Evolutionary conservation across 1,284 basidiomycete species (phyloP).

Genomic region (Waitea zeae): DNA sequence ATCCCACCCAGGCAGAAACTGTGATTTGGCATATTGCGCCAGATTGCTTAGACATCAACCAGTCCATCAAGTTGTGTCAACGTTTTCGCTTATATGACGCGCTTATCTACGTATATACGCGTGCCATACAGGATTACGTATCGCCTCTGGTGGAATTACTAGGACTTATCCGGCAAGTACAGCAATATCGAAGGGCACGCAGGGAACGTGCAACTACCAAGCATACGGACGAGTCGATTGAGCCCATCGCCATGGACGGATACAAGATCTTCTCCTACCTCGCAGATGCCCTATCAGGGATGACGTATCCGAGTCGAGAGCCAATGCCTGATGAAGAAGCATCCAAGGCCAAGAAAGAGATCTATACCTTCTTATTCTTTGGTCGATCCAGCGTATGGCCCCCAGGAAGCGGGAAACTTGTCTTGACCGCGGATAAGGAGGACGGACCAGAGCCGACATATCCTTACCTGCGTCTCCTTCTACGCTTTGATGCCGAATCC

Average conservation of each 20-base stretch:
- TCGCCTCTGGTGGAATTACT: conserved; percentile 81
- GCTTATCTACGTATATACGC: conserved; percentile 85
- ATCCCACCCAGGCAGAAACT: conserved; percentile 68
- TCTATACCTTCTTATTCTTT: conserved; percentile 75
- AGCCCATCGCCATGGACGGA: conserved; percentile 53
- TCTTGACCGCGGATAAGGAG: conserved; percentile 58
- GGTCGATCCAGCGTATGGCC: conserved; percentile 76
- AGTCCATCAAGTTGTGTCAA: conserved; percentile 78
- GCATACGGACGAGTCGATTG: conserved; percentile 17
- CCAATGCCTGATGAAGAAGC: conserved; percentile 49
- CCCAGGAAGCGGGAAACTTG: conserved; percentile 45
- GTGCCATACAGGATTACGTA: conserved; percentile 77
- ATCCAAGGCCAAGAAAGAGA: conserved; percentile 44
- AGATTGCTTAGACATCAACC: conserved; percentile 82
- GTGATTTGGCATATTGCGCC: conserved; percentile 97
- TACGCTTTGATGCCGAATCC: conserved; percentile 87
- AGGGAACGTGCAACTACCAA: conserved; percentile 18
- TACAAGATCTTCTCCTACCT: conserved; percentile 92
- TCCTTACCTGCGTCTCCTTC: conserved; percentile 74
- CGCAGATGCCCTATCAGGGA: conserved; percentile 71
- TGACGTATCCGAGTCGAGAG: conserved; percentile 76
- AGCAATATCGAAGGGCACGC: conserved; percentile 27
- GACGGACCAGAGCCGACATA: conserved; percentile 65
- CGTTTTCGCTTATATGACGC: conserved; percentile 80
- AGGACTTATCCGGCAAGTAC: conserved; percentile 54